A percentile compares a stretch with the other conserved stretches of the same genome.
Evolutionary conservation across 139 green algal species (phyloP).

Genomic region (Zygnema circumcarinatum): DNA sequence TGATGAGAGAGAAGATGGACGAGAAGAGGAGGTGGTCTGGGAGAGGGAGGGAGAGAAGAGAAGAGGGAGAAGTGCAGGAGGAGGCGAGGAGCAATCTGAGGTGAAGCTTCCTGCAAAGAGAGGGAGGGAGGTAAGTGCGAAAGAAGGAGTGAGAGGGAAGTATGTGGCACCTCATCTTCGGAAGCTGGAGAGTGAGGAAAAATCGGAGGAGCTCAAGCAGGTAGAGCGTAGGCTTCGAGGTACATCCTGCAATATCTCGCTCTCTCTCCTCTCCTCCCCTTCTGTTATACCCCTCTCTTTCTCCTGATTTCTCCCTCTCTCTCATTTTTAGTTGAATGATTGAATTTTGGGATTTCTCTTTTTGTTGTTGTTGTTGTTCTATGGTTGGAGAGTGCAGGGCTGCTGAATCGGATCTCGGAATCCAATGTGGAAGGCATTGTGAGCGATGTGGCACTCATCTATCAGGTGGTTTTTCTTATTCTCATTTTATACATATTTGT

Average conservation of each 20-base stretch:
- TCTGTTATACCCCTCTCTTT: neutral
- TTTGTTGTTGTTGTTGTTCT: neutral
- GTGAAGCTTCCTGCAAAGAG: constrained; percentile 6
- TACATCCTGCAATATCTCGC: neutral
- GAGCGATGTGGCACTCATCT: constrained; percentile 37
- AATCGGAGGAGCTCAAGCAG: constrained; percentile 9
- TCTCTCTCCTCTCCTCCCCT: neutral
- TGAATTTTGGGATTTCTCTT: neutral
- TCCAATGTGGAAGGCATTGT: constrained; percentile 62
- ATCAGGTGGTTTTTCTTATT: constrained; percentile 46
- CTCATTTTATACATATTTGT: neutral
- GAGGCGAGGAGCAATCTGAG: constrained; percentile 25
- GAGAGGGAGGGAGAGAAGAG: constrained; percentile 30
- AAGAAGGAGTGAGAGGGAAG: constrained; percentile 16
- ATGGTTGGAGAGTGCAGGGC: constrained; percentile 8
- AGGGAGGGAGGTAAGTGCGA: constrained; percentile 11
- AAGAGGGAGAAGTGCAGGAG: constrained; percentile 20
- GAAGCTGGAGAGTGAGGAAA: neutral
- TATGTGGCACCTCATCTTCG: constrained; percentile 50
- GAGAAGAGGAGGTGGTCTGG: constrained; percentile 12
- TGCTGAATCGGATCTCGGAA: constrained; percentile 62
- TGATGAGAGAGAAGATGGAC: constrained; percentile 25
- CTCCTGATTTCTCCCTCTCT: neutral
- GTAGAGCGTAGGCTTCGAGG: constrained; percentile 24
- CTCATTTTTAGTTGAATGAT: constrained; percentile 11